Evolutionary conservation across 2,329 filamentous ascomycete genomes (phyloP), one percentile per base, ranked within the genome.

Genomic region (Fusarium bulbicola): DNA sequence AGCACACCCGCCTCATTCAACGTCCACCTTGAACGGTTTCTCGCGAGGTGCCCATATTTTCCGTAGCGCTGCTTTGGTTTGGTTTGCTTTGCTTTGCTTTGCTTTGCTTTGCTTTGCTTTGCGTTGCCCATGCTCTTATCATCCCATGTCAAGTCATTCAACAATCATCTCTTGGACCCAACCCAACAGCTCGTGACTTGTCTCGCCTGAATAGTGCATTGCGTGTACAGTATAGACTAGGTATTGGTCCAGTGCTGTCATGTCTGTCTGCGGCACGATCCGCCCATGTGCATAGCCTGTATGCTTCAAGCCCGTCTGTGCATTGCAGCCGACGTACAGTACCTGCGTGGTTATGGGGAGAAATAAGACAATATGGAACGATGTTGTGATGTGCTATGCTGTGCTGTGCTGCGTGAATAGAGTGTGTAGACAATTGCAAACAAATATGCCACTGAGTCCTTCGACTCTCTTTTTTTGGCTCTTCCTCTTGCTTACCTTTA

Each of bases 301-400:
- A 63, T 59, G 68, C 60, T 21, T 42, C 28, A 71, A 68, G 37
- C 30, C 46, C 54, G 63, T 36, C 52, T 50, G 63, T 68, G 50
- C 71, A 62, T 64, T 59, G 56, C 50, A 61, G 59, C 52, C 59
- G 53, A 67, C 43, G 32, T 62, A 54, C 53, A 67, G 63, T 62
- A 65, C 71, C 69, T 74, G 71, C 67, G 59, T 68, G 49, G 42
- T 32, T 72, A 67, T 69, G 63, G 72, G 53, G 64, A 50, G 47
- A 58, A 58, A 49, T 14, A 54, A 49, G 49, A 52, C 20, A 62
- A 49, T 47, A 66, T 69, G 61, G 61, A 67, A 72, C 37, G 61
- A 61, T 21, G 49, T 36, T 52, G 49, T 34, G 46, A 6, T 49
- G 43, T 26, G 43, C 13, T 46, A 7, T 37, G 36, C 36, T 36